Percentiles rank a stretch among this genome's conserved stretches.
phyloP scores from a whole-genome alignment of 441 rosid genomes.

The Pelargonium cotyledonis region DNA sequence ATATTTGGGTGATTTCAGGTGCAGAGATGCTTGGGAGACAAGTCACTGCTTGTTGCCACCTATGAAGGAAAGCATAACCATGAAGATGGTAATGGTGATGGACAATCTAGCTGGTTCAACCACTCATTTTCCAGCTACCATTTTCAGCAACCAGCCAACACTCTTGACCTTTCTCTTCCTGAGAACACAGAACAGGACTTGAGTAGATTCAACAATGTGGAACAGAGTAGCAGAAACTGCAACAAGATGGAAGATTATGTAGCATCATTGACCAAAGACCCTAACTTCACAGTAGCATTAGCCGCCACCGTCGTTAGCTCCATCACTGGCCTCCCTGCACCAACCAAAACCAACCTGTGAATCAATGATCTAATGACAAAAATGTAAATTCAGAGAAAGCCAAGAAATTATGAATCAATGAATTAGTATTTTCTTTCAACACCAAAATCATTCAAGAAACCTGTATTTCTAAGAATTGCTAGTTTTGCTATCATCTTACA shows the following conservation, averaged over 20 bases:
- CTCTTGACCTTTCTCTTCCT: too few relatives aligned
- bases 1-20: constrained; percentile 33
- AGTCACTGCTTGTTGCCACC: constrained; percentile 74
- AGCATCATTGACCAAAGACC: constrained; percentile 26
- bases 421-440: neutral
- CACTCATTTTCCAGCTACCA: too few relatives aligned
- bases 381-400: too few relatives aligned
- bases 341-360: too few relatives aligned
- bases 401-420: too few relatives aligned
- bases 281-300: constrained; percentile 24
- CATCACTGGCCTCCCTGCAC: neutral
- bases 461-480: neutral
- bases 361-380: too few relatives aligned
- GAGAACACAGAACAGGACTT: too few relatives aligned
- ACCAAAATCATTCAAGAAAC: neutral
- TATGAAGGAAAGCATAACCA: constrained; percentile 98
- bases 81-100: constrained; percentile 20
- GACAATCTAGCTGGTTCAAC: constrained; percentile 63
- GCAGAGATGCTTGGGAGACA: constrained; percentile 83
- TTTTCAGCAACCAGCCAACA: too few relatives aligned
- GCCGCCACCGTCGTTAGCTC: too few relatives aligned
- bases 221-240: neutral
- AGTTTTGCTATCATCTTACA: neutral
- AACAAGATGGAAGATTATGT: constrained; percentile 21
- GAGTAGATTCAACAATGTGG: too few relatives aligned